Conservation (phyloP, 2,329 filamentous ascomycete genomes). For the Apiospora kogelbergensis region DNA sequence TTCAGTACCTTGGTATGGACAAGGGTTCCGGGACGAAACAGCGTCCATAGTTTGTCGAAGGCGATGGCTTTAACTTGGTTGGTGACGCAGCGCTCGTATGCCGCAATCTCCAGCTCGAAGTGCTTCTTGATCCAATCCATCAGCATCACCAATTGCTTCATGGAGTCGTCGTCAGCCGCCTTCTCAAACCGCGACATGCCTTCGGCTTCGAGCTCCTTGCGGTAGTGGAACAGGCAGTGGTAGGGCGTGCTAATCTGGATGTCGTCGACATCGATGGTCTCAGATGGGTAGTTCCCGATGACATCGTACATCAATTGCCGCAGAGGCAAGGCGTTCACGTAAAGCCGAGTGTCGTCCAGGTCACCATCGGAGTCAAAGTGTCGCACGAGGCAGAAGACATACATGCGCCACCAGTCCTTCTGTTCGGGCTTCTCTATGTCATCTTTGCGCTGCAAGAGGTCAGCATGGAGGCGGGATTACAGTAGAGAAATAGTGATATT, state of each 20-base stretch:
- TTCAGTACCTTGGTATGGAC: conserved; percentile 25
- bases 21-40: conserved; percentile 28
- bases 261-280: conserved; percentile 23
- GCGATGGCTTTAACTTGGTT: conserved; percentile 25
- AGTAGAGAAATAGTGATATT: neutral
- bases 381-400: conserved; percentile 30
- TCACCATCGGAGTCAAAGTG: conserved; percentile 21
- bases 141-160: conserved; percentile 27
- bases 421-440: conserved; percentile 22
- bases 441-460: conserved; percentile 17
- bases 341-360: conserved; percentile 23
- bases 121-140: conserved; percentile 31
- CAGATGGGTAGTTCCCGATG: conserved; percentile 25
- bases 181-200: conserved; percentile 28
- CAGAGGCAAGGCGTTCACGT: conserved; percentile 30
- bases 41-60: conserved; percentile 30
- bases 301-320: conserved; percentile 27
- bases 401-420: conserved; percentile 30
- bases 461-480: neutral
- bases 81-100: conserved; percentile 25
- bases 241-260: conserved; percentile 25
- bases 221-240: conserved; percentile 28
- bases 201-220: conserved; percentile 23
- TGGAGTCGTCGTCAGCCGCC: conserved; percentile 22
- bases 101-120: conserved; percentile 32